Base-by-base conservation (phyloP, 148 eudicot genomes). In the Linanthus parryae region DNA sequence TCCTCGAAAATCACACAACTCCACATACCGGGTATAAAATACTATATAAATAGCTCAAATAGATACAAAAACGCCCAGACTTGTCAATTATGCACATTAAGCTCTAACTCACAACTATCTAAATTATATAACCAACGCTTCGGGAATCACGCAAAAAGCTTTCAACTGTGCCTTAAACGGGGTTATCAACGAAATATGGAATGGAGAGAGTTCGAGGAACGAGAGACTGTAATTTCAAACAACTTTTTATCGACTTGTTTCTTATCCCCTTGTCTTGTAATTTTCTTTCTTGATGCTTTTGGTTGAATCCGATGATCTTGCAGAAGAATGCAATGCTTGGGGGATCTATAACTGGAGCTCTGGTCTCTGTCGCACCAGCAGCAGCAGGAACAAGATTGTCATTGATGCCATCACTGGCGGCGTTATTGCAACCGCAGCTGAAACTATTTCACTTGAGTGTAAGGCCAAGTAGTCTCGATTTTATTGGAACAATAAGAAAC, bases 391-490 rank as follows among this genome's bases (percentile, higher is more conserved):
- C 71, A 76, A 82, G 58, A 75, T 90, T 2, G 77, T 80, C 19
- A 39, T 59, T 66, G 85, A 80, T 63, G 91, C 88, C 22, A 73
- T 90, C 47, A 56, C 91, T 13, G 95, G 97, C 61, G 95, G 85
- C 48, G 95, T 91, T 13, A 57, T 89, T 54, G 97, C 97, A 14
- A 90, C 95, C 56, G 97, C 95, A 78, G 74, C 81, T 3, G 85
- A 75, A 82, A 62, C 60, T 63, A 55, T 63, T 52, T 82, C 51
- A 66, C 73, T 27, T 88, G 58, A 81, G 58, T n/a, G n/a, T n/a
- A 7, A 5, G 29, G 13, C n/a, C n/a, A n/a, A n/a, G n/a, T n/a
- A n/a, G n/a, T n/a, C n/a, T n/a, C n/a, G n/a, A n/a, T n/a, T n/a
- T n/a, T n/a, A n/a, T n/a, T n/a, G n/a, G n/a, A n/a, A n/a, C n/a